Percentiles rank a stretch among this genome's conserved stretches.
phyloP scores from a whole-genome alignment of 106 monocot genomes.

The Apostasia ramifera region DNA sequence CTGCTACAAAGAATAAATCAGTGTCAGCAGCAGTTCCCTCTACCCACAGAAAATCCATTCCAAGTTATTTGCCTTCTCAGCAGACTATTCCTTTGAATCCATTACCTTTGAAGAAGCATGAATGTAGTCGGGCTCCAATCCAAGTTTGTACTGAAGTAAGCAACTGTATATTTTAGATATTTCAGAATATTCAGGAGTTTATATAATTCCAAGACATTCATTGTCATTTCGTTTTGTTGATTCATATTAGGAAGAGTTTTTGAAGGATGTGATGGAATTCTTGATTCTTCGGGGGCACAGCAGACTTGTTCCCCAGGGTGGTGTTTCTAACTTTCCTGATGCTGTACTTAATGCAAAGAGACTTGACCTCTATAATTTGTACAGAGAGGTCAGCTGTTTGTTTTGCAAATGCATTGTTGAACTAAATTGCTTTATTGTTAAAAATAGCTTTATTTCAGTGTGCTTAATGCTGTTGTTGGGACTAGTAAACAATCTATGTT shows the following conservation, averaged over 20 bases:
- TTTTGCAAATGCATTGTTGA: not conserved
- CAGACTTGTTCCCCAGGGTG: slow-evolving; percentile 79
- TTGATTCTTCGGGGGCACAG: slow-evolving; percentile 61
- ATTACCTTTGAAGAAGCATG: slow-evolving; percentile 86
- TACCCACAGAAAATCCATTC: slow-evolving; percentile 49
- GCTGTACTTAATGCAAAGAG: slow-evolving; percentile 89
- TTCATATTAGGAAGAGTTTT: slow-evolving; percentile 66
- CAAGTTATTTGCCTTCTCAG: slow-evolving; percentile 56
- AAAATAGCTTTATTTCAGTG: not conserved
- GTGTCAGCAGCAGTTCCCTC: slow-evolving; percentile 30
- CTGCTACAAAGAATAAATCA: slow-evolving; percentile 22
- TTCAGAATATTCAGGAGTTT: not conserved
- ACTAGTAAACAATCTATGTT: not conserved
- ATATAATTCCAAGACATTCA: not conserved
- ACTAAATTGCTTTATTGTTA: not conserved
- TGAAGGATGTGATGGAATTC: slow-evolving; percentile 89
- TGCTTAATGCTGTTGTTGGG: not conserved
- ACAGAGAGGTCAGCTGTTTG: slow-evolving; percentile 61
- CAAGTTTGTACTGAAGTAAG: slow-evolving; percentile 75
- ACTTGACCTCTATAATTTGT: slow-evolving; percentile 82
- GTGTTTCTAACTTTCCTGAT: slow-evolving; percentile 84
- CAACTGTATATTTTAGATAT: not conserved
- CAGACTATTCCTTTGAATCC: slow-evolving; percentile 71
- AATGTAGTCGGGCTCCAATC: slow-evolving; percentile 55
- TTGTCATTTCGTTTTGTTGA: not conserved